Evolutionary conservation across 2,329 filamentous ascomycete species (phyloP).

Genomic region (Phialocephala subalpina): DNA sequence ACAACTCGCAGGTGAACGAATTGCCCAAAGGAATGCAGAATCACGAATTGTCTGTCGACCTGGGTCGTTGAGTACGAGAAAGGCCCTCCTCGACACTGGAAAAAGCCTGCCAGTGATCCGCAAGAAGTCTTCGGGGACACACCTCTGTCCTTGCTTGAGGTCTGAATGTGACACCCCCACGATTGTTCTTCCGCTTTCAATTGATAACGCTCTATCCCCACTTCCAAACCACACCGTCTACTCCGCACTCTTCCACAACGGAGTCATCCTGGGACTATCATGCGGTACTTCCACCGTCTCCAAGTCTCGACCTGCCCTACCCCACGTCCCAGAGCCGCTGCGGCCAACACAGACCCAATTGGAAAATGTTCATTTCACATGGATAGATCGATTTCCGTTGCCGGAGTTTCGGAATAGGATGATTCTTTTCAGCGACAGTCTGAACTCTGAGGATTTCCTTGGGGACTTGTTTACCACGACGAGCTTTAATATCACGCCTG

Average conservation of each 20-base stretch:
- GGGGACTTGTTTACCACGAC: conserved; percentile 22
- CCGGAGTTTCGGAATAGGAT: conserved; percentile 25
- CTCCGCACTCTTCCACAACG: conserved; percentile 31
- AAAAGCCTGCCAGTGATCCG: neutral
- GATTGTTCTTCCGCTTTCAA: neutral
- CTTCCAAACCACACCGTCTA: conserved; percentile 21
- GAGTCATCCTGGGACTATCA: conserved; percentile 27
- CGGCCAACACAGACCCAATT: conserved; percentile 25
- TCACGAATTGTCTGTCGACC: neutral
- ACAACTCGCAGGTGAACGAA: neutral
- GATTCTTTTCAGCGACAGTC: conserved; percentile 20
- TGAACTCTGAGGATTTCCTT: conserved; percentile 25
- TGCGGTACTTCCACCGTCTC: conserved; percentile 18
- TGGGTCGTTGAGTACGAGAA: neutral
- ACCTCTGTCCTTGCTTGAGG: neutral
- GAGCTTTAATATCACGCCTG: conserved; percentile 14
- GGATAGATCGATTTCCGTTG: conserved; percentile 33
- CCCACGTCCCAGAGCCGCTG: conserved; percentile 20
- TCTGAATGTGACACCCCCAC: neutral
- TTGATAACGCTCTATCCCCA: neutral
- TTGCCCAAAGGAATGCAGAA: neutral
- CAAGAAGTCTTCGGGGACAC: neutral
- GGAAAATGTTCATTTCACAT: conserved; percentile 24
- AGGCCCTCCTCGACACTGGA: neutral
- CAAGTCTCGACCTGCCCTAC: conserved; percentile 8